Percentiles rank a stretch among this genome's conserved stretches.
Evolutionary conservation across 2,329 filamentous ascomycete genomes (phyloP).

Genomic region (Alternaria rosae): DNA sequence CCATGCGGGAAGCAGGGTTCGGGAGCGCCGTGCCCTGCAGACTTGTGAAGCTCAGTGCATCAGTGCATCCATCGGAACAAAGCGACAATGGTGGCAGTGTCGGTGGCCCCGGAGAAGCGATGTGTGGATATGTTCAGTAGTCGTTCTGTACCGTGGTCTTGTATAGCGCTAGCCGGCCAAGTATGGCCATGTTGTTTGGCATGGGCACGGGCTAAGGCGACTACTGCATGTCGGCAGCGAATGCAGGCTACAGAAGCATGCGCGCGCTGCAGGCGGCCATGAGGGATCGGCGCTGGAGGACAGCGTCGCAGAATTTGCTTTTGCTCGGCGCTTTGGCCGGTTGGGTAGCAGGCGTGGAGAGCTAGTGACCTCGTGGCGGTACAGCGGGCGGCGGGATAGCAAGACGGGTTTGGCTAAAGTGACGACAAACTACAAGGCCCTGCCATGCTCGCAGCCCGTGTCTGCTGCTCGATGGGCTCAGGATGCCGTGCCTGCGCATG

Average conservation of each 20-base stretch:
- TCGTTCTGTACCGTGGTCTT: background rate
- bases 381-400: slow-evolving; percentile 29
- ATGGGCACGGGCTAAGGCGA: slow-evolving; percentile 4
- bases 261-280: slow-evolving; percentile 16
- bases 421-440: slow-evolving; percentile 13
- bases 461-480: slow-evolving; percentile 3
- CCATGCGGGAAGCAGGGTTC: background rate
- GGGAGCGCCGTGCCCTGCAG: background rate
- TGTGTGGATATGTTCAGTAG: background rate
- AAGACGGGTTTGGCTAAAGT: slow-evolving; percentile 29
- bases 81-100: background rate
- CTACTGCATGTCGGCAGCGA: slow-evolving; percentile 10
- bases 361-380: slow-evolving; percentile 37
- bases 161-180: slow-evolving; percentile 1
- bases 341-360: slow-evolving; percentile 28
- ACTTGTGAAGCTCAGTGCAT: background rate
- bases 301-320: slow-evolving; percentile 12
- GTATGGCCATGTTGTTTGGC: slow-evolving; percentile 1
- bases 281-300: slow-evolving; percentile 17
- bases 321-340: slow-evolving; percentile 29
- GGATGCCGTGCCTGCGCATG: slow-evolving; percentile 4
- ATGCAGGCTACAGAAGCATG: slow-evolving; percentile 7
- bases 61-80: background rate
- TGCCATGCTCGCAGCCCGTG: slow-evolving; percentile 15
- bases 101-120: background rate